phyloP scores from a whole-genome alignment of 2,329 filamentous ascomycete genomes.

The Zasmidium angulare region DNA sequence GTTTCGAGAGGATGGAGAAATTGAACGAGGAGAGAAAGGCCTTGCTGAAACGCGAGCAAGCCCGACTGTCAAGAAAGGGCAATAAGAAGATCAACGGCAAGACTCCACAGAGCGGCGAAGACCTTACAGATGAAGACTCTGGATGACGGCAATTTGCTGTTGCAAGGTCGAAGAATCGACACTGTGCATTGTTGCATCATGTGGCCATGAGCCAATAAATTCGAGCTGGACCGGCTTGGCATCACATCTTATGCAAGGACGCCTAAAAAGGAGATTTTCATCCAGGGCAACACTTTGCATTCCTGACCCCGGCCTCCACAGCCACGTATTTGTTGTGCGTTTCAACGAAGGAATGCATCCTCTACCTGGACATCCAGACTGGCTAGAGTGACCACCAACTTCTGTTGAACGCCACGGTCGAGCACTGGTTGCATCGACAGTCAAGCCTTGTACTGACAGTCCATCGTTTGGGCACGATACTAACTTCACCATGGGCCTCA shows the following conservation, averaged over 20 bases:
- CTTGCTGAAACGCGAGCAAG: constrained; percentile 34
- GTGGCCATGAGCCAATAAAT: background rate
- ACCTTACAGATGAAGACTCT: constrained; percentile 10
- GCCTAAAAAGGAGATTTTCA: constrained; percentile 5
- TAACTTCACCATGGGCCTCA: constrained; percentile 21
- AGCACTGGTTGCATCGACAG: constrained; percentile 20
- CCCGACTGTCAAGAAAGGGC: constrained; percentile 7
- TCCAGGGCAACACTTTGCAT: constrained; percentile 23
- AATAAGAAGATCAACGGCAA: constrained; percentile 11
- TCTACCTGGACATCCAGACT: background rate
- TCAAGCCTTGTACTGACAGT: constrained; percentile 1
- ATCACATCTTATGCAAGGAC: constrained; percentile 17
- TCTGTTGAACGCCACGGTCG: constrained; percentile 6
- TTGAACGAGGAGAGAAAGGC: constrained; percentile 43
- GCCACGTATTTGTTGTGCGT: constrained; percentile 34
- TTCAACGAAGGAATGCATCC: constrained; percentile 29
- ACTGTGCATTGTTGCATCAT: background rate
- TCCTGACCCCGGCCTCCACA: constrained; percentile 24
- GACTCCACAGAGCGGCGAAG: constrained; percentile 4
- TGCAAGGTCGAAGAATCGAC: background rate
- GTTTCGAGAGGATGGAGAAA: constrained; percentile 46
- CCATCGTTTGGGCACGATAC: constrained; percentile 11
- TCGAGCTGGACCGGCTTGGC: constrained; percentile 10
- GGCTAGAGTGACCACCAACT: background rate
- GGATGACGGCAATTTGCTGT: background rate